phyloP scores from a whole-genome alignment of 768 basidiomycete genomes.

The Russula virescens region DNA sequence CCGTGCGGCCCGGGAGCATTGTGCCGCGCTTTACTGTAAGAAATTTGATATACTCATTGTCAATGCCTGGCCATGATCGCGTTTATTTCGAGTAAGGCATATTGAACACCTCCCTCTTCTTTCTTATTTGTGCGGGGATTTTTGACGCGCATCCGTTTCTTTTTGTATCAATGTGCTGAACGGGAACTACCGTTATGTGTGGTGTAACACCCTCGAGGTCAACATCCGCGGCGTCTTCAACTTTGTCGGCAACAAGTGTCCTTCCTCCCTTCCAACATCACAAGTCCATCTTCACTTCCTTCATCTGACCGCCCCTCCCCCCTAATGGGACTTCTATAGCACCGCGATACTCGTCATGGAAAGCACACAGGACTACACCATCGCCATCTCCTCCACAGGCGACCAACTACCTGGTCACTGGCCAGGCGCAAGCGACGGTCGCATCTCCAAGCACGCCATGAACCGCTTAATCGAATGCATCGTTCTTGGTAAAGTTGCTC shows the following conservation, averaged over 20 bases:
- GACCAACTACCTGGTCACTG: constrained; percentile 4
- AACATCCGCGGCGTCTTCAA: constrained; percentile 12
- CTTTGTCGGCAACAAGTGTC: not conserved
- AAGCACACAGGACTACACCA: not conserved
- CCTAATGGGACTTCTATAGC: not conserved
- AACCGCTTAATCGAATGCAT: constrained; percentile 16
- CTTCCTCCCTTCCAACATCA: too few species aligned
- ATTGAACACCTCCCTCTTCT: too few species aligned
- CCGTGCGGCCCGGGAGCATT: not conserved
- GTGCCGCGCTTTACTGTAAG: constrained; percentile 3
- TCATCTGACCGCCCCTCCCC: too few species aligned
- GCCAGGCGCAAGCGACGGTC: constrained; percentile 3
- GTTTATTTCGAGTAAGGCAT: not conserved
- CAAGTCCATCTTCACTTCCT: too few species aligned
- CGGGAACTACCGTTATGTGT: constrained; percentile 9
- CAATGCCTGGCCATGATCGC: not conserved
- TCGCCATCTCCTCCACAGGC: not conserved
- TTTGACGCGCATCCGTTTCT: not conserved
- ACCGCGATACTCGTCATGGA: not conserved
- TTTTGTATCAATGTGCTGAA: not conserved
- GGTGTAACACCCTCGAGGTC: constrained; percentile 15
- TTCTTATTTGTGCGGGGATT: too few species aligned
- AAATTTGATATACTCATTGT: constrained; percentile 6
- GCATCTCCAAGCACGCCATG: constrained; percentile 1
- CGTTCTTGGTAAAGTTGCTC: not conserved